Percentiles rank a stretch among this genome's conserved stretches.
phyloP scores from a whole-genome alignment of 805 yeast genomes.

The Zygotorulaspora sp. region DNA sequence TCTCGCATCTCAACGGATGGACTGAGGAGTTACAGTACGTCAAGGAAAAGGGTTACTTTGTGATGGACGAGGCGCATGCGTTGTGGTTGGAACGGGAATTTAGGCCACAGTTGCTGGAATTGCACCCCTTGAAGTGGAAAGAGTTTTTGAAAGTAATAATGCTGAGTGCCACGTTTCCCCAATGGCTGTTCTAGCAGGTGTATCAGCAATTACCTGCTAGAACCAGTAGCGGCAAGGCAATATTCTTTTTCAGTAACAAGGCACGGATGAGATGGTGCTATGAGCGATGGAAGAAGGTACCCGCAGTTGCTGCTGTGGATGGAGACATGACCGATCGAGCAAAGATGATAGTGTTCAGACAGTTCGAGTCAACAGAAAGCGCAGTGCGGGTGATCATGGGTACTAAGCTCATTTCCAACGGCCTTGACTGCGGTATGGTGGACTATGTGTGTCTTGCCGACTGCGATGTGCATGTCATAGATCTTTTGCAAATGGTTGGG shows the following conservation, averaged over 20 bases:
- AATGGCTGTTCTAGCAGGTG: constrained; percentile 2
- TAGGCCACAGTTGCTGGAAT: background rate
- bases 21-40: background rate
- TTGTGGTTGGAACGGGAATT: constrained; percentile 1
- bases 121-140: background rate
- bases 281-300: background rate
- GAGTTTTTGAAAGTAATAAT: background rate
- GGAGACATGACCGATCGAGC: constrained; percentile 3
- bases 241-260: constrained; percentile 1
- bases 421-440: background rate
- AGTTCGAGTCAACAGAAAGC: constrained; percentile 1
- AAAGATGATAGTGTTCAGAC: constrained; percentile 1
- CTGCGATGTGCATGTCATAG: constrained; percentile 1
- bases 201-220: background rate
- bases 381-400: background rate
- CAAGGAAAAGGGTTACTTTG: constrained; percentile 2
- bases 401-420: background rate
- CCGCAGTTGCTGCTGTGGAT: background rate
- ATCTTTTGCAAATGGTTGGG: background rate
- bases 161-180: constrained; percentile 1
- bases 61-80: constrained; percentile 1
- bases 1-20: background rate
- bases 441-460: background rate
- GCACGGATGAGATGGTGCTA: constrained; percentile 1
- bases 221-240: background rate